Conservation (phyloP, 2,329 filamentous ascomycete genomes). For the Aspergillus luchuensis region DNA sequence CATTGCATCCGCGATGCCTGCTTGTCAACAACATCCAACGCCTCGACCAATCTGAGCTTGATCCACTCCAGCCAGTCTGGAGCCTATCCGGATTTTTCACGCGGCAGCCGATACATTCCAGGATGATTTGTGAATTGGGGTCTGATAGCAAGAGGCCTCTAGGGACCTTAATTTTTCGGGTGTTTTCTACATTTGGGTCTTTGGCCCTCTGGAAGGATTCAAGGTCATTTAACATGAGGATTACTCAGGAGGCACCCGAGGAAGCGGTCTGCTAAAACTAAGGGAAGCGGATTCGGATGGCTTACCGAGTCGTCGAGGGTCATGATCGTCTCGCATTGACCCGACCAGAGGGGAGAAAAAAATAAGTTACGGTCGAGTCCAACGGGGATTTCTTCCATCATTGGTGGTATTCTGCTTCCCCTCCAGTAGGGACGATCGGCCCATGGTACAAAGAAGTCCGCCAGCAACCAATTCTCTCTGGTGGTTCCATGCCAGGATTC, state of each 20-base stretch:
- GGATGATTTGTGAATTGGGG: background rate
- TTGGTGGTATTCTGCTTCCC: too few relatives aligned
- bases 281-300: conserved; percentile 13
- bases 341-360: conserved; percentile 5
- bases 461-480: conserved; percentile 10
- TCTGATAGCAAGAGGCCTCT: background rate
- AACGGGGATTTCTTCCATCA: background rate
- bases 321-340: conserved; percentile 21
- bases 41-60: conserved; percentile 22
- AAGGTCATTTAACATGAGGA: too few relatives aligned
- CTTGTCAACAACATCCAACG: conserved; percentile 30
- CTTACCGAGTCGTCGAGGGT: conserved; percentile 20
- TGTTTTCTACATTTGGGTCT: too few relatives aligned
- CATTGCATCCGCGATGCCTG: conserved; percentile 64
- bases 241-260: conserved; percentile 10
- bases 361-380: background rate
- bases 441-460: conserved; percentile 3
- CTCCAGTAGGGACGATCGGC: background rate
- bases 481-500: conserved; percentile 23
- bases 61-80: conserved; percentile 15
- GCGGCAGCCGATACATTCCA: conserved; percentile 9
- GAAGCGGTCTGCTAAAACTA: conserved; percentile 18
- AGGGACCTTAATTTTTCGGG: too few relatives aligned
- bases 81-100: conserved; percentile 13
- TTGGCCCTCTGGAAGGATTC: too few relatives aligned